Evolutionary conservation across 768 basidiomycete species (phyloP).

Genomic region (Trichaptum fuscoviolaceum): DNA sequence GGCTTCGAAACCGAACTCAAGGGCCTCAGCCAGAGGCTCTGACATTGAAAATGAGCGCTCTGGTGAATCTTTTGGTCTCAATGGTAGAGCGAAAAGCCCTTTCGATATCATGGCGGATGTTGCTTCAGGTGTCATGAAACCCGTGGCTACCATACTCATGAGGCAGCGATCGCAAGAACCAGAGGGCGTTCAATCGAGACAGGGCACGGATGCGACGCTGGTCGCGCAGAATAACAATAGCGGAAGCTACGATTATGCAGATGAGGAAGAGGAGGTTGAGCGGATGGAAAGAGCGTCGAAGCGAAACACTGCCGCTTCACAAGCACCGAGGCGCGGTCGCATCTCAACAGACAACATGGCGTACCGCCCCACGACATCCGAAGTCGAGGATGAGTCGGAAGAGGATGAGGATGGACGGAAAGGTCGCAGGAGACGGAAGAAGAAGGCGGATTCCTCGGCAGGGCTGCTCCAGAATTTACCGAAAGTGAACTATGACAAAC

Average conservation of each 20-base stretch:
- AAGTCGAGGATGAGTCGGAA: slow-evolving; percentile 58
- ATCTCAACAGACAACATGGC: slow-evolving; percentile 80
- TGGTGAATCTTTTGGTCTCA: slow-evolving; percentile 15
- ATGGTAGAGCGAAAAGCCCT: slow-evolving; percentile 62
- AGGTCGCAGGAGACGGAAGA: slow-evolving; percentile 44
- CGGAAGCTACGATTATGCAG: slow-evolving; percentile 72
- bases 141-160: slow-evolving; percentile 56
- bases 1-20: slow-evolving; percentile 43
- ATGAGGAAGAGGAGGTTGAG: slow-evolving; percentile 65
- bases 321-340: slow-evolving; percentile 46
- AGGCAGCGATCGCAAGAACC: slow-evolving; percentile 58
- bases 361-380: slow-evolving; percentile 63
- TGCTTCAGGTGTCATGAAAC: slow-evolving; percentile 45
- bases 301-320: slow-evolving; percentile 17
- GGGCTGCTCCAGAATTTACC: slow-evolving; percentile 65
- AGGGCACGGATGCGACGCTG: slow-evolving; percentile 23
- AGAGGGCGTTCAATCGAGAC: slow-evolving; percentile 23
- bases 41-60: slow-evolving; percentile 60
- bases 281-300: slow-evolving; percentile 18
- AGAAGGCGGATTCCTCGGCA: slow-evolving; percentile 44
- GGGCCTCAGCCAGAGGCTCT: slow-evolving; percentile 54
- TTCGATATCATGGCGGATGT: slow-evolving; percentile 55
- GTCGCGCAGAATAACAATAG: slow-evolving; percentile 30
- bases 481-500: slow-evolving; percentile 59
- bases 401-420: slow-evolving; percentile 49